Percentiles rank a stretch among this genome's conserved stretches.
These are phyloP conservation scores for Lomentospora prolificans DNA, from an alignment of 2,329 filamentous ascomycete species.

Conservation along the genomic window DNA sequence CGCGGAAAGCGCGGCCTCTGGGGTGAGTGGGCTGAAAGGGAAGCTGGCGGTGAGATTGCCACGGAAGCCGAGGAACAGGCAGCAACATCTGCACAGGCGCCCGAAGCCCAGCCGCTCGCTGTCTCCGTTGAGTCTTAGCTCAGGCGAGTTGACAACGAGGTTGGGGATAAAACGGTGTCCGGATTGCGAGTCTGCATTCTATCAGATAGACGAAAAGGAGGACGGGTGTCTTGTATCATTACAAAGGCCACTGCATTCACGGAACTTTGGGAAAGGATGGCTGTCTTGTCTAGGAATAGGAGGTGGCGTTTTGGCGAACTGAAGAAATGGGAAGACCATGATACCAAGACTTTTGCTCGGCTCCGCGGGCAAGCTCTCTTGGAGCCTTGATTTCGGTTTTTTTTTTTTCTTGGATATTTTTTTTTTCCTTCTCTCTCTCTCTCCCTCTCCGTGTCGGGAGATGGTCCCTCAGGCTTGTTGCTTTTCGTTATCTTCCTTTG, in stretches of 20 bases:
- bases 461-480: not conserved
- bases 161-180: not conserved
- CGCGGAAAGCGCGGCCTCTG: slow-evolving; percentile 91
- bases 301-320: slow-evolving; percentile 3
- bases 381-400: not conserved
- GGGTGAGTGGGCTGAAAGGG: slow-evolving; percentile 87
- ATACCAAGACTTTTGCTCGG: slow-evolving; percentile 2
- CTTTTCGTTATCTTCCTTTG: not conserved
- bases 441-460: not conserved
- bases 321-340: slow-evolving; percentile 1
- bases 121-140: slow-evolving; percentile 12
- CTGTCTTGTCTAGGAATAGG: slow-evolving; percentile 1
- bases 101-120: not conserved
- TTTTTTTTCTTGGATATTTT: slow-evolving; percentile 1
- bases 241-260: slow-evolving; percentile 2
- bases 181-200: not conserved
- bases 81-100: not conserved
- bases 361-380: slow-evolving; percentile 1
- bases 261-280: slow-evolving; percentile 3
- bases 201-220: not conserved
- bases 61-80: slow-evolving; percentile 34
- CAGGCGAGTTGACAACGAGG: not conserved
- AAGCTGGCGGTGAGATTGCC: slow-evolving; percentile 54
- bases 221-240: slow-evolving; percentile 1
- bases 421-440: slow-evolving; percentile 3